These are phyloP conservation scores for Clathrus columnatus DNA, from an alignment of 768 basidiomycete species.

Conservation along the genomic window DNA sequence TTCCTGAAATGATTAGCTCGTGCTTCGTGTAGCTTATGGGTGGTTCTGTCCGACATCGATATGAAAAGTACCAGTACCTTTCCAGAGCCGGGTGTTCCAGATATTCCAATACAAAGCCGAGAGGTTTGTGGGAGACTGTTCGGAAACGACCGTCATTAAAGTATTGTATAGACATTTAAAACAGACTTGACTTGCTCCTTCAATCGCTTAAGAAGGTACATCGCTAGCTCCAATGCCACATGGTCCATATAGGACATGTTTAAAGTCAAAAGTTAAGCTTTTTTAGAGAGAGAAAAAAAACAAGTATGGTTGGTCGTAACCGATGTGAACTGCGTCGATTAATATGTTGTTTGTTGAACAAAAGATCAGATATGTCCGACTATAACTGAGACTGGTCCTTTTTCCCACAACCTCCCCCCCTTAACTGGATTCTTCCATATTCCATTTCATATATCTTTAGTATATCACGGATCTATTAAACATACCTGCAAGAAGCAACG, in stretches of 20 bases:
- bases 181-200: constrained; percentile 16
- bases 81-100: constrained; percentile 79
- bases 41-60: constrained; percentile 47
- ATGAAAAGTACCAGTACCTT: constrained; percentile 64
- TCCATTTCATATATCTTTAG: neutral
- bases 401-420: neutral
- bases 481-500: too few relatives aligned
- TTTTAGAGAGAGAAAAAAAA: neutral
- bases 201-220: constrained; percentile 26
- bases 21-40: constrained; percentile 17
- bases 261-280: neutral
- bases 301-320: neutral
- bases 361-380: neutral
- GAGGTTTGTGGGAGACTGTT: constrained; percentile 18
- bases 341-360: neutral
- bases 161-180: neutral
- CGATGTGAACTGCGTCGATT: neutral
- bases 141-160: neutral
- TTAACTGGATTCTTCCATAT: neutral
- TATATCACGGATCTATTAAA: neutral
- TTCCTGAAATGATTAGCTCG: constrained; percentile 16
- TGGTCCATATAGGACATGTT: constrained; percentile 29
- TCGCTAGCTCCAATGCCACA: constrained; percentile 31
- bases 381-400: neutral
- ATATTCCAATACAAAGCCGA: constrained; percentile 63